Evolutionary conservation across 108 stramenopile species (phyloP).

Genomic region (Hondaea fermentalgiana): DNA sequence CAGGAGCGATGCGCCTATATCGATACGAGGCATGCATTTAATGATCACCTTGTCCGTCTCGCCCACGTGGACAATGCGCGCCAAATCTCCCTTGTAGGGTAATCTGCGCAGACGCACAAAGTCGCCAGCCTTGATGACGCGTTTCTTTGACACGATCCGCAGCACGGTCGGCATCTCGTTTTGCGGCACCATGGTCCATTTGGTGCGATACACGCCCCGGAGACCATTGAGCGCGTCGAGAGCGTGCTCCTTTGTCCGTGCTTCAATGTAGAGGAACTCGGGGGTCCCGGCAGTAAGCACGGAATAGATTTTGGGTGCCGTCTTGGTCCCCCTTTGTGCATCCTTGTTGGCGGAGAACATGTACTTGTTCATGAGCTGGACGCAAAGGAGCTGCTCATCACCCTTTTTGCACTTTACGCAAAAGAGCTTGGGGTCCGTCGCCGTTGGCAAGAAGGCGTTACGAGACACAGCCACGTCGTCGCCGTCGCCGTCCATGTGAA

Average conservation of each 20-base stretch:
- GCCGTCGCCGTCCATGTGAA: constrained; percentile 33
- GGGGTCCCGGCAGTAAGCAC: constrained; percentile 75
- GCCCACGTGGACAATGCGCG: constrained; percentile 72
- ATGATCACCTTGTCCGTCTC: constrained; percentile 81
- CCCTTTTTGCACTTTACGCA: constrained; percentile 78
- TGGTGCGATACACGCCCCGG: constrained; percentile 55
- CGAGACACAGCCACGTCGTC: constrained; percentile 64
- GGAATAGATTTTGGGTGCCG: neutral
- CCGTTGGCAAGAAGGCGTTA: constrained; percentile 77
- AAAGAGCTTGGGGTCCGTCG: constrained; percentile 84
- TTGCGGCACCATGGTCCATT: constrained; percentile 75
- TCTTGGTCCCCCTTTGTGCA: constrained; percentile 68
- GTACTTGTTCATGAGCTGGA: constrained; percentile 84
- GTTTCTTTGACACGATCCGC: constrained; percentile 71
- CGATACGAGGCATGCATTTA: constrained; percentile 83
- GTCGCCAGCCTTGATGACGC: constrained; percentile 82
- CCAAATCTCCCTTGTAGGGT: constrained; percentile 91
- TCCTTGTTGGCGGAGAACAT: constrained; percentile 58
- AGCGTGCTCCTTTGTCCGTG: constrained; percentile 75
- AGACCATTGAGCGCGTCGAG: constrained; percentile 80
- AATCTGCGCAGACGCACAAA: constrained; percentile 86
- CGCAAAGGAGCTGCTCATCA: constrained; percentile 74
- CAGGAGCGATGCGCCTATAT: constrained; percentile 60
- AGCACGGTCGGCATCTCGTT: constrained; percentile 90
- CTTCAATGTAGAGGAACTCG: constrained; percentile 85